Evolutionary conservation across 495 filamentous ascomycete species (phyloP).

Genomic region (Aspergillus steynii): DNA sequence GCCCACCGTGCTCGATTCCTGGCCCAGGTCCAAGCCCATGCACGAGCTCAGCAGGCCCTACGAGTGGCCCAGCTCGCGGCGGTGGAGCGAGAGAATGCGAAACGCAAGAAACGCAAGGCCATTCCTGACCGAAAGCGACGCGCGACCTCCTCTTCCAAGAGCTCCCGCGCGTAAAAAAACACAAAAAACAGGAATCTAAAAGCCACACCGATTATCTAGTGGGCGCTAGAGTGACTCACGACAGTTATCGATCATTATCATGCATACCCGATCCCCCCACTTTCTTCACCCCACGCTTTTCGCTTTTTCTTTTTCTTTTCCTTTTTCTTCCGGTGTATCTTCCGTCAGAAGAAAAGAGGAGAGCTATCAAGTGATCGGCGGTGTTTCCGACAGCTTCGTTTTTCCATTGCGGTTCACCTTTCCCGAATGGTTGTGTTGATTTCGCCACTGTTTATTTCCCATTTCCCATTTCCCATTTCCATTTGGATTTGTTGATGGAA

Average conservation of each 20-base stretch:
- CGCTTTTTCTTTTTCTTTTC: background rate
- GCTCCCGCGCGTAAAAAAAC: background rate
- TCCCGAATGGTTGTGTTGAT: background rate
- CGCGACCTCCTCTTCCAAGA: constrained; percentile 30
- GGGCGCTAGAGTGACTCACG: background rate
- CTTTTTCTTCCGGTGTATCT: background rate
- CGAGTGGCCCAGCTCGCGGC: constrained; percentile 37
- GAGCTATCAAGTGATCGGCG: constrained; percentile 16
- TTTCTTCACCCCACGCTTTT: background rate
- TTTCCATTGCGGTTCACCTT: constrained; percentile 7
- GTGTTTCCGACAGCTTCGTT: constrained; percentile 1
- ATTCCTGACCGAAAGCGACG: constrained; percentile 34
- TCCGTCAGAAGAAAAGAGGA: background rate
- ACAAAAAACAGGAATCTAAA: background rate
- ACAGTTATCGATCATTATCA: background rate
- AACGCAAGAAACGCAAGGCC: constrained; percentile 44
- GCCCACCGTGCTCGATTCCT: constrained; percentile 45
- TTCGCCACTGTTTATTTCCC: constrained; percentile 5
- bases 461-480: background rate
- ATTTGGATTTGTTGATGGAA: background rate
- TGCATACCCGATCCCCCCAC: background rate
- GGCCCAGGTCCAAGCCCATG: constrained; percentile 48
- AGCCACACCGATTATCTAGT: background rate
- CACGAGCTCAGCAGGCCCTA: constrained; percentile 44
- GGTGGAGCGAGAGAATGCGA: constrained; percentile 37